These are phyloP conservation scores for Chalciporus sp. DNA, from an alignment of 1,284 basidiomycete species.

Conservation along the genomic window DNA sequence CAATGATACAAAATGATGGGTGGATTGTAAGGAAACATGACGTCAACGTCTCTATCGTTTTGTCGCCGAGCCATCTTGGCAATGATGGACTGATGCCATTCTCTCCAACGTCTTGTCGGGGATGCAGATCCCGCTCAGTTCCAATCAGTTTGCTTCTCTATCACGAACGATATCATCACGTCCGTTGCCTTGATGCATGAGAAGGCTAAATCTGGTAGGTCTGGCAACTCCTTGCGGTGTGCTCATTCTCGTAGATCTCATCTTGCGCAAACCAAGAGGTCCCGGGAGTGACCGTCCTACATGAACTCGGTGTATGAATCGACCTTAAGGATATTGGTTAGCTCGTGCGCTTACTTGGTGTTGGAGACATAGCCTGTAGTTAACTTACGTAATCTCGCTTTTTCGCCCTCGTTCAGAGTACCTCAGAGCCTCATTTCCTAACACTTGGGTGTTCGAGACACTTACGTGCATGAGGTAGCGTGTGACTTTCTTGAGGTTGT, in stretches of 20 bases:
- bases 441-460: slow-evolving; percentile 28
- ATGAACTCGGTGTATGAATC: slow-evolving; percentile 42
- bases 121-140: slow-evolving; percentile 45
- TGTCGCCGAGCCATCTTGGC: too few relatives aligned
- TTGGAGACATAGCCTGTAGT: too few relatives aligned
- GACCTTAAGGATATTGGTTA: slow-evolving; percentile 24
- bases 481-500: slow-evolving; percentile 55
- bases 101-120: slow-evolving; percentile 40
- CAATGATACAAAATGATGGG: too few relatives aligned
- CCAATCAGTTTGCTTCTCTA: slow-evolving; percentile 45
- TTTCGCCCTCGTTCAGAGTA: too few relatives aligned
- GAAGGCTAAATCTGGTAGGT: slow-evolving; percentile 35
- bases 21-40: too few relatives aligned
- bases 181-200: slow-evolving; percentile 42
- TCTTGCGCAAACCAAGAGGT: slow-evolving; percentile 66
- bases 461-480: slow-evolving; percentile 44
- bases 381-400: too few relatives aligned
- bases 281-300: slow-evolving; percentile 56
- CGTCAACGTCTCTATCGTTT: too few relatives aligned
- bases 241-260: slow-evolving; percentile 37
- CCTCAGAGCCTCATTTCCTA: too few relatives aligned
- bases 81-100: slow-evolving; percentile 15
- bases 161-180: slow-evolving; percentile 41
- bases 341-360: neutral
- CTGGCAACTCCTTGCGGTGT: neutral